A percentile compares a stretch with the other conserved stretches of the same genome.
Evolutionary conservation across 2,329 filamentous ascomycete genomes (phyloP).

Genomic region (Zymoseptoria tritici): DNA sequence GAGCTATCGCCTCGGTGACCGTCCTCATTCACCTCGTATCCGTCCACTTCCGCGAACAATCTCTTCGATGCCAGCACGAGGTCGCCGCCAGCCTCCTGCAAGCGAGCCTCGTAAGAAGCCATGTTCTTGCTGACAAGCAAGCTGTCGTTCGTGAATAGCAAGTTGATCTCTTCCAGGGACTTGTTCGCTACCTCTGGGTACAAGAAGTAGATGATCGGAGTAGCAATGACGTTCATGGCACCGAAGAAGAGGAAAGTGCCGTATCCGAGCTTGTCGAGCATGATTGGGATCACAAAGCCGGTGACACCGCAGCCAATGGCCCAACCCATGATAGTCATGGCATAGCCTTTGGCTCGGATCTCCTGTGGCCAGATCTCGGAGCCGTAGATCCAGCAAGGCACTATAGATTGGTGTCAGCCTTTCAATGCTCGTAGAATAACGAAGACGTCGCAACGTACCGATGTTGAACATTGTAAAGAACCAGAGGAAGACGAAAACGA

Average conservation of each 20-base stretch:
- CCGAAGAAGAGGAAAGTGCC: slow-evolving; percentile 32
- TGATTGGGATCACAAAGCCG: slow-evolving; percentile 7
- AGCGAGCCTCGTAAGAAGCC: slow-evolving; percentile 24
- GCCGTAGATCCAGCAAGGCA: slow-evolving; percentile 29
- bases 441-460: too few species aligned
- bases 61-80: slow-evolving; percentile 25
- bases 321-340: slow-evolving; percentile 9
- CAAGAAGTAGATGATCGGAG: slow-evolving; percentile 11
- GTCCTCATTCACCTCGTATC: not conserved
- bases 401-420: not conserved
- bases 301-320: slow-evolving; percentile 9
- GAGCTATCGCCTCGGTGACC: not conserved
- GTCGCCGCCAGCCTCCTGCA: slow-evolving; percentile 26
- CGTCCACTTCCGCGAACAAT: slow-evolving; percentile 28
- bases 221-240: slow-evolving; percentile 28
- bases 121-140: slow-evolving; percentile 28
- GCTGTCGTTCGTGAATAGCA: slow-evolving; percentile 26
- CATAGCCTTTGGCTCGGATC: slow-evolving; percentile 7
- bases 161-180: slow-evolving; percentile 37
- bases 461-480: too few species aligned
- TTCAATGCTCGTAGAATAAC: too few species aligned
- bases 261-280: slow-evolving; percentile 3
- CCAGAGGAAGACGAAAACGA: slow-evolving; percentile 17
- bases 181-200: slow-evolving; percentile 19
- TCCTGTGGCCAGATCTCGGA: slow-evolving; percentile 12